These are phyloP conservation scores for Intubia oerlemansii DNA, from an alignment of 2,329 filamentous ascomycete species.

Conservation along the genomic window DNA sequence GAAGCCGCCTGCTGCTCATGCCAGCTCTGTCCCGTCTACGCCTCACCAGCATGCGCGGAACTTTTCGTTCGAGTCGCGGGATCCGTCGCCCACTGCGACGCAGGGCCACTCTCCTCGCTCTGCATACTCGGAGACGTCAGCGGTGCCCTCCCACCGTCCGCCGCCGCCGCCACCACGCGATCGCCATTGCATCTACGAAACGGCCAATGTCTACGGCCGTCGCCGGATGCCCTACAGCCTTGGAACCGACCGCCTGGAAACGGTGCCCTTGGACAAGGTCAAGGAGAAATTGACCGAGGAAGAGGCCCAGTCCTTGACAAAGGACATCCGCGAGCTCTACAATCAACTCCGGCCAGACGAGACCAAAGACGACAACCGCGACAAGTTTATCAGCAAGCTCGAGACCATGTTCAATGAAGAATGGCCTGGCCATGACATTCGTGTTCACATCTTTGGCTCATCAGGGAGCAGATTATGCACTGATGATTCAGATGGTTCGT, in stretches of 20 bases:
- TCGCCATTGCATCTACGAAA: conserved; percentile 71
- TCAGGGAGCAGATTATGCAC: conserved; percentile 90
- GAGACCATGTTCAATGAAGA: conserved; percentile 73
- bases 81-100: conserved; percentile 58
- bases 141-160: conserved; percentile 45
- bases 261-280: conserved; percentile 47
- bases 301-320: conserved; percentile 54
- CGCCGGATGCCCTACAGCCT: conserved; percentile 82
- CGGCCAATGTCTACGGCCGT: conserved; percentile 57
- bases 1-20: conserved; percentile 27
- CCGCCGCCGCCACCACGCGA: conserved; percentile 27
- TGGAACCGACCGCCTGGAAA: conserved; percentile 59
- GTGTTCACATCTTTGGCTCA: conserved; percentile 89
- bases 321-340: conserved; percentile 73
- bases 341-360: conserved; percentile 63
- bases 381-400: conserved; percentile 64
- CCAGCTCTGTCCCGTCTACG: conserved; percentile 81
- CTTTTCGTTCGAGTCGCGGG: conserved; percentile 56
- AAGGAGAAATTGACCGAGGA: conserved; percentile 49
- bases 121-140: conserved; percentile 68
- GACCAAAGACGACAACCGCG: conserved; percentile 55
- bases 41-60: conserved; percentile 75
- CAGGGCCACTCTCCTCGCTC: conserved; percentile 75
- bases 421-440: conserved; percentile 81
- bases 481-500: conserved; percentile 81